These are phyloP conservation scores for Violaceomyces palustris DNA, from an alignment of 1,284 basidiomycete species.

Conservation along the genomic window DNA sequence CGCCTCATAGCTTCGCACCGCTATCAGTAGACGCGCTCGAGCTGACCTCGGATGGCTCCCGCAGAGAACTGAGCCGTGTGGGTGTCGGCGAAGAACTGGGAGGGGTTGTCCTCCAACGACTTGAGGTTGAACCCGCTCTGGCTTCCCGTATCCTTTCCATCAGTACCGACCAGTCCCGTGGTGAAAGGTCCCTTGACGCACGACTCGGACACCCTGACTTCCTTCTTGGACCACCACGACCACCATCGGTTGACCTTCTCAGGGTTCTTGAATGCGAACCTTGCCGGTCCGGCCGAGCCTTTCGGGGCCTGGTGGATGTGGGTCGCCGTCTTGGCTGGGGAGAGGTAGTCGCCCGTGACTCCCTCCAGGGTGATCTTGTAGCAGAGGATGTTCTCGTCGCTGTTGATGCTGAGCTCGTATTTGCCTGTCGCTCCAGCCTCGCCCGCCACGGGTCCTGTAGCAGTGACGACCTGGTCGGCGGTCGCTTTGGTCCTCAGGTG, in stretches of 20 bases:
- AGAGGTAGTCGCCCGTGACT: conserved; percentile 16
- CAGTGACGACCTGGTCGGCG: conserved; percentile 7
- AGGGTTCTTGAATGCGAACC: conserved; percentile 18
- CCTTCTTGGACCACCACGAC: background rate
- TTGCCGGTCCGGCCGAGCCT: conserved; percentile 9
- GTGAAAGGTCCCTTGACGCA: conserved; percentile 22
- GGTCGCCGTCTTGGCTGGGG: conserved; percentile 16
- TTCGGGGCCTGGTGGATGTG: conserved; percentile 12
- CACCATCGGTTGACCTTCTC: conserved; percentile 1
- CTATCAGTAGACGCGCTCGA: too few relatives aligned
- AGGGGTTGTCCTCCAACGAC: conserved; percentile 9
- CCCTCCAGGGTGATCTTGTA: conserved; percentile 15
- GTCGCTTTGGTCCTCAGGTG: conserved; percentile 3
- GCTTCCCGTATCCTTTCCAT: conserved; percentile 13
- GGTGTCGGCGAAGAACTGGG: conserved; percentile 10
- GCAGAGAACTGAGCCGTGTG: conserved; percentile 7
- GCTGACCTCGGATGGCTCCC: conserved; percentile 17
- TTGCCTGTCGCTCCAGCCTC: conserved; percentile 1
- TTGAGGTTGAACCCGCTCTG: conserved; percentile 11
- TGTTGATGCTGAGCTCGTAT: conserved; percentile 12
- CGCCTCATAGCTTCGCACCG: too few relatives aligned
- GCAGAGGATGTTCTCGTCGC: conserved; percentile 12
- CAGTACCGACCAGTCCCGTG: conserved; percentile 8
- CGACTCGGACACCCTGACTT: background rate
- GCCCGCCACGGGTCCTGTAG: conserved; percentile 1